Evolutionary conservation across 2,329 filamentous ascomycete genomes (phyloP).

Genomic region (Fusarium praegraminearum): DNA sequence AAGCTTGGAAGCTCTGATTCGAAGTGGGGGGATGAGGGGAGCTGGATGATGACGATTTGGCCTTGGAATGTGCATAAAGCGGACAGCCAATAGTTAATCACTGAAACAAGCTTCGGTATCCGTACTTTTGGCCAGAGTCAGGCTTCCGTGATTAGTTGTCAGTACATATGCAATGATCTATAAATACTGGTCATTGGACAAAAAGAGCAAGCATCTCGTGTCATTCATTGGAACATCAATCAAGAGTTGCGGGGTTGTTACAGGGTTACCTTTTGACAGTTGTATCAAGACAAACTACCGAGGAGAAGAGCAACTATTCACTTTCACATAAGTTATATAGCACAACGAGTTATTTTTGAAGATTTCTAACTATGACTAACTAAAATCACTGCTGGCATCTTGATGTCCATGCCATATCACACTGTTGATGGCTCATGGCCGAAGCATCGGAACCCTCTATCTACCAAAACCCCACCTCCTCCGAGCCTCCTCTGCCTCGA

Average conservation of each 20-base stretch:
- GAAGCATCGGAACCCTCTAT: background rate
- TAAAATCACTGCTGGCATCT: background rate
- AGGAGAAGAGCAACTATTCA: constrained; percentile 7
- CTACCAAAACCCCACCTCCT: background rate
- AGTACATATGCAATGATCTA: constrained; percentile 7
- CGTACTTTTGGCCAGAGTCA: background rate
- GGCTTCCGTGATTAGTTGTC: background rate
- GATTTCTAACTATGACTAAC: background rate
- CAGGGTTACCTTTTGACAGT: background rate
- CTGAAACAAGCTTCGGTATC: constrained; percentile 6
- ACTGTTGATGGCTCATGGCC: background rate
- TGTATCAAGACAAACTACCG: background rate
- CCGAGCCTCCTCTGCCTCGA: background rate
- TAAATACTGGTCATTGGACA: constrained; percentile 11
- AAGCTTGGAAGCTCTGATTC: constrained; percentile 25
- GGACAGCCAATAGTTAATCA: constrained; percentile 29
- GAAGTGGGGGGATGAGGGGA: constrained; percentile 18
- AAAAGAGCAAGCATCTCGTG: constrained; percentile 9
- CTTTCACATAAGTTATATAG: background rate
- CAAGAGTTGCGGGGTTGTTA: constrained; percentile 16
- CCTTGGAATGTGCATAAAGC: constrained; percentile 5
- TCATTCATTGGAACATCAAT: constrained; percentile 11
- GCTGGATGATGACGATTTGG: constrained; percentile 27
- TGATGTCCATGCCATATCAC: background rate
- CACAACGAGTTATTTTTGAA: background rate